Base-by-base conservation (phyloP, 768 basidiomycete genomes). In the Trametes cubensis region DNA sequence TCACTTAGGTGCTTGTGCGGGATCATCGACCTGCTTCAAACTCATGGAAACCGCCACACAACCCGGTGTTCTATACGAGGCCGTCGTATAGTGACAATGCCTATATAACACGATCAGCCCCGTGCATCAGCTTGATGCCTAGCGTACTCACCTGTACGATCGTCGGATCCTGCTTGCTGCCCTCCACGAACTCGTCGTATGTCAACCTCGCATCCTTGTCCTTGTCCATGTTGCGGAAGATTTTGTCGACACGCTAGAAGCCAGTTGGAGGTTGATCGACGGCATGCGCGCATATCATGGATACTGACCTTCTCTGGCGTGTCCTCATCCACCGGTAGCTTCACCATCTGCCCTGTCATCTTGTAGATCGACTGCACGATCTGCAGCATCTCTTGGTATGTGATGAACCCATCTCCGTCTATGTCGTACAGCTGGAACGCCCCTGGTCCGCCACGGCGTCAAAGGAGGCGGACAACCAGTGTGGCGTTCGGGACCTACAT, bases 261-360 rank as follows among this genome's bases (percentile, higher is more conserved):
- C 40, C n/a, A 28, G 41, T n/a, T 38, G 18, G 15, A 45, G n/a
- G 47, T 23, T 45, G 49, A 18, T 14, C 23, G 6, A n/a, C 20
- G 10, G 57, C 28, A 47, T 21, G 44, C 21, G 26, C 49, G 30
- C 40, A 23, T 60, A 30, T 17, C 15, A 11, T 20, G 39, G 21
- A 39, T 3, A 49, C 75, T 55, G 69, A 87, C 95, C 92, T 98
- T 99, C 77, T 98, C 95, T 1, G 97, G 96, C n/a, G 97, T 99
- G 78, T 98, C 95, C 77, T 99, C 97, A 73, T 98, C 97, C 42
- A 88, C 81, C n/a, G 97, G 95, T 21, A 98, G 85, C 74, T 95
- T 95, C 66, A 98, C 96, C 95, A 98, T 98, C 75, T 95, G 88
- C 20, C 97, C 97, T 4, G 97, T 98, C 97, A 99, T 98, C 85